These are phyloP conservation scores for Cladorrhinum sp. DNA, from an alignment of 2,329 filamentous ascomycete species.

Conservation along the genomic window DNA sequence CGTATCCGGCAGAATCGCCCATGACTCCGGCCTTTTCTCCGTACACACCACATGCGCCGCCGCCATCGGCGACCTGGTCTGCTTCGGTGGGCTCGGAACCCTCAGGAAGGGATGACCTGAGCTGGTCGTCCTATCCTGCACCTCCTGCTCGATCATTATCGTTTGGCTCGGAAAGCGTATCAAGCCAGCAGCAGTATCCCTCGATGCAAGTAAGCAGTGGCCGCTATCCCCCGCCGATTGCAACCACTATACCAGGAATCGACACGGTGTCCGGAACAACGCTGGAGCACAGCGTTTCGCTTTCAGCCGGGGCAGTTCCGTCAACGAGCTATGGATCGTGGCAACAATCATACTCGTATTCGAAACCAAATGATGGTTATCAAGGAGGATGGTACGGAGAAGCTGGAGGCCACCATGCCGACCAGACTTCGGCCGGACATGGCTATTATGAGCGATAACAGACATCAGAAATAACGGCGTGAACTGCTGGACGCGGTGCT, in stretches of 20 bases:
- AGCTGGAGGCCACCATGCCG: constrained; percentile 22
- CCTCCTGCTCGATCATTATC: constrained; percentile 47
- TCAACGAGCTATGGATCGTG: constrained; percentile 41
- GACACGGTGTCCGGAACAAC: constrained; percentile 36
- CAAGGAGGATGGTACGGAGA: constrained; percentile 38
- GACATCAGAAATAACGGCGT: not conserved
- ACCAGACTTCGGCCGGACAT: constrained; percentile 27
- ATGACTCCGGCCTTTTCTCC: constrained; percentile 50
- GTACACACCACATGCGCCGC: constrained; percentile 42
- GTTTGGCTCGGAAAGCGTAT: constrained; percentile 43
- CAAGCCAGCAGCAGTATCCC: constrained; percentile 40
- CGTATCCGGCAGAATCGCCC: constrained; percentile 49
- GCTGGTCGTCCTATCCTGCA: constrained; percentile 43
- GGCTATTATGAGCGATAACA: constrained; percentile 36
- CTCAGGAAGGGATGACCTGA: constrained; percentile 42
- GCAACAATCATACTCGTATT: constrained; percentile 45
- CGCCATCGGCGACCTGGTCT: constrained; percentile 42
- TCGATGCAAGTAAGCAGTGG: constrained; percentile 35
- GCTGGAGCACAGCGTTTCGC: constrained; percentile 34
- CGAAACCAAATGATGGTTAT: constrained; percentile 38
- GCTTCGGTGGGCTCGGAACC: constrained; percentile 37
- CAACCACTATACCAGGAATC: constrained; percentile 37
- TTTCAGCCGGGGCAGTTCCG: constrained; percentile 40
- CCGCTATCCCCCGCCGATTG: constrained; percentile 41
- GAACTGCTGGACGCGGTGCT: not conserved